Conservation (phyloP, 2,329 filamentous ascomycete species). For the Lasiodiplodia sp. region DNA sequence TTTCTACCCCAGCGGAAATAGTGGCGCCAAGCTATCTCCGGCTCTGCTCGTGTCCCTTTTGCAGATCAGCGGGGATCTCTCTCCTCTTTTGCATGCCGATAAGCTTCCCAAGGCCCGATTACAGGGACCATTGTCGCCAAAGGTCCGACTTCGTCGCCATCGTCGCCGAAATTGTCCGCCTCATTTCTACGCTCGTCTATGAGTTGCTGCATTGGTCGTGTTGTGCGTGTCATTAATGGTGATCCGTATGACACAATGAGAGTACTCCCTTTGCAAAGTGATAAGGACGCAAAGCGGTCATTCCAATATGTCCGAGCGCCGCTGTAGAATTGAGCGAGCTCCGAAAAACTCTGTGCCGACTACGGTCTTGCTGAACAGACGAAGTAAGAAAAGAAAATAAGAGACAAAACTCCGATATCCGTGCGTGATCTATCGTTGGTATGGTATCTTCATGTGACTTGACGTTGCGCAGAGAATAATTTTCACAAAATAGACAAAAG, state of each 20-base stretch:
- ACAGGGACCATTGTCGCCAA: not conserved
- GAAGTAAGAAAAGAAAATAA: not conserved
- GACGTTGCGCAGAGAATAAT: conserved; percentile 15
- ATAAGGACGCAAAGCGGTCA: conserved; percentile 7
- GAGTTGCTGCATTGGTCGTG: conserved; percentile 7
- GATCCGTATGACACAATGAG: conserved; percentile 10
- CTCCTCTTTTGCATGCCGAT: conserved; percentile 11
- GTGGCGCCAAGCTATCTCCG: not conserved
- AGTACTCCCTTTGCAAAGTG: not conserved
- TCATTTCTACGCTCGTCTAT: conserved; percentile 8
- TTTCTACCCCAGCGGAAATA: conserved; percentile 12
- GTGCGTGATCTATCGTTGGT: conserved; percentile 13
- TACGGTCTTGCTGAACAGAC: not conserved
- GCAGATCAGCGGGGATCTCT: conserved; percentile 15
- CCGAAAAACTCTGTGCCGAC: not conserved
- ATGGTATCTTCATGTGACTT: not conserved
- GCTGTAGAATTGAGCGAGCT: not conserved
- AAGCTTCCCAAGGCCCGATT: conserved; percentile 18
- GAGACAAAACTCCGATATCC: conserved; percentile 5
- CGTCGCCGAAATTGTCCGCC: conserved; percentile 2
- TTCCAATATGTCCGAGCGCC: not conserved
- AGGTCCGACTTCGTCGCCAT: not conserved
- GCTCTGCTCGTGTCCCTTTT: conserved; percentile 3
- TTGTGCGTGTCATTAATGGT: conserved; percentile 10
- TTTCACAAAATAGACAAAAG: conserved; percentile 2